Evolutionary conservation across 2,329 filamentous ascomycete genomes (phyloP).

Genomic region (Lithohypha guttulata): DNA sequence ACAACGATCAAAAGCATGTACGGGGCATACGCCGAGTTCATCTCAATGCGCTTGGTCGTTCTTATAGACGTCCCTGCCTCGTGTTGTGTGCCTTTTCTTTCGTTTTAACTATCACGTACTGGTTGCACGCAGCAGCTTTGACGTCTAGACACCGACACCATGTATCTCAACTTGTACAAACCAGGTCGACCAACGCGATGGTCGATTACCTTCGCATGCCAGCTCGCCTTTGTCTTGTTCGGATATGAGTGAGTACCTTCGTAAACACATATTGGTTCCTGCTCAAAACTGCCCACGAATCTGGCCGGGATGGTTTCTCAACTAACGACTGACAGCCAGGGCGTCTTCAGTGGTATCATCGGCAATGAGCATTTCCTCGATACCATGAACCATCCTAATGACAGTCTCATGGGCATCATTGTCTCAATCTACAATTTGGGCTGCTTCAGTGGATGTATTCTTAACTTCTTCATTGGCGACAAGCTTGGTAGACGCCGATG

Average conservation of each 20-base stretch:
- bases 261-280: too few relatives aligned
- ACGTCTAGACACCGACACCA: not conserved
- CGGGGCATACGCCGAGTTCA: too few relatives aligned
- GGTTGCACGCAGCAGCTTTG: not conserved
- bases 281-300: too few relatives aligned
- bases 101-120: not conserved
- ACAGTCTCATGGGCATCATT: conserved; percentile 20
- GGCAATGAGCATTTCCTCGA: conserved; percentile 25
- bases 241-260: too few relatives aligned
- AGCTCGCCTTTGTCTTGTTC: conserved; percentile 19
- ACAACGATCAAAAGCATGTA: too few relatives aligned
- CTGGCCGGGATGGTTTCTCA: too few relatives aligned
- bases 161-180: conserved; percentile 3
- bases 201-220: conserved; percentile 16
- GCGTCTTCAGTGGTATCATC: conserved; percentile 28
- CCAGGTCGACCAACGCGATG: conserved; percentile 2
- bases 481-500: conserved; percentile 25
- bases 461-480: conserved; percentile 26
- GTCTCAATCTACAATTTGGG: conserved; percentile 22
- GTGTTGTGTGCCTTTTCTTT: too few relatives aligned
- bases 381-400: conserved; percentile 14
- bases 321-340: too few relatives aligned
- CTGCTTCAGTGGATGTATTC: conserved; percentile 23
- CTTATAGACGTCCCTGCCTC: too few relatives aligned
- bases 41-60: too few relatives aligned